Evolutionary conservation across 371 early-diverging fungal genomes (phyloP).

Genomic region (Mucor velutinosus): DNA sequence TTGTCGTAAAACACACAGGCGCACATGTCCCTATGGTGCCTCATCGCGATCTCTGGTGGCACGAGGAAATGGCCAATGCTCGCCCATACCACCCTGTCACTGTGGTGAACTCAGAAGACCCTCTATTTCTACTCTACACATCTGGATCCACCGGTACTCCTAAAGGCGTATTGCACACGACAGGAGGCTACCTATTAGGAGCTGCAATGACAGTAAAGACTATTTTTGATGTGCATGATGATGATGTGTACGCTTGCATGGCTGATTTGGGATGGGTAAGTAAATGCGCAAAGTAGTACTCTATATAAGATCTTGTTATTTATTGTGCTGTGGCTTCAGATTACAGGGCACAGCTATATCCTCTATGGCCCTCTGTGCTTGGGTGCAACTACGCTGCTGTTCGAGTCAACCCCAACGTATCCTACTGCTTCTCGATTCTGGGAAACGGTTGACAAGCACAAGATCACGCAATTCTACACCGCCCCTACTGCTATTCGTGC

Average conservation of each 20-base stretch:
- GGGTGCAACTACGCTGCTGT: constrained; percentile 92
- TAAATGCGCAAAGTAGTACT: neutral
- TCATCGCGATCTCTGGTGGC: constrained; percentile 85
- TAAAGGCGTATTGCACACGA: constrained; percentile 89
- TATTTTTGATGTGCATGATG: constrained; percentile 86
- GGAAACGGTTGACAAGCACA: constrained; percentile 84
- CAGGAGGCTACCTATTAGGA: constrained; percentile 93
- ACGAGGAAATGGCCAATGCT: constrained; percentile 72
- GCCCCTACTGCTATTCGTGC: constrained; percentile 98
- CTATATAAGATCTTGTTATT: neutral
- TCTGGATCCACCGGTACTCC: constrained; percentile 94
- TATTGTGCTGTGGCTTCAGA: neutral
- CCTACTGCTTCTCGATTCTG: constrained; percentile 86
- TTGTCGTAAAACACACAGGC: constrained; percentile 86
- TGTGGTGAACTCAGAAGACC: constrained; percentile 85
- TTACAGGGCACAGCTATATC: constrained; percentile 80
- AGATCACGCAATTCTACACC: constrained; percentile 97
- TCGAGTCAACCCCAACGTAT: constrained; percentile 90
- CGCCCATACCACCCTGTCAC: constrained; percentile 78
- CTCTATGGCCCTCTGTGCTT: constrained; percentile 93
- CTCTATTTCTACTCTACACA: constrained; percentile 95
- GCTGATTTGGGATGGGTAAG: constrained; percentile 80
- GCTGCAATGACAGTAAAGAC: constrained; percentile 85
- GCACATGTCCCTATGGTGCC: constrained; percentile 62
- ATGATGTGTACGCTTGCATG: constrained; percentile 84